Evolutionary conservation across 768 basidiomycete species (phyloP).

Genomic region (Phlebiopsis gigantea): DNA sequence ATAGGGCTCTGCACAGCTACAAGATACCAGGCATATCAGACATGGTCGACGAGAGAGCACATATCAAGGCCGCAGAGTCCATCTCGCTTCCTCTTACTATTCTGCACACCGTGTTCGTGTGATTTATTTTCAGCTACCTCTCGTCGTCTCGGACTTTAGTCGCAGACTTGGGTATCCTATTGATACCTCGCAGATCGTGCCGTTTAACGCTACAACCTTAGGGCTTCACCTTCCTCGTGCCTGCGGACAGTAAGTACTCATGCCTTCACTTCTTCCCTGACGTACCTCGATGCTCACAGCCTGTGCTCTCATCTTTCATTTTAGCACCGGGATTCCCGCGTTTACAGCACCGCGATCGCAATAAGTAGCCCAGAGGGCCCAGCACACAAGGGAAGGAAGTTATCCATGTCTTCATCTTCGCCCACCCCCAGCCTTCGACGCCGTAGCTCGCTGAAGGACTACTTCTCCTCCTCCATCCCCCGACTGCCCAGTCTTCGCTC

Average conservation of each 20-base stretch:
- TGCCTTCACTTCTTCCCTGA: neutral
- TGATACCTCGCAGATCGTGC: neutral
- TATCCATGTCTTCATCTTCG: slow-evolving; percentile 20
- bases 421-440: slow-evolving; percentile 22
- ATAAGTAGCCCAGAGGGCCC: slow-evolving; percentile 7
- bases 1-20: neutral
- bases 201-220: neutral
- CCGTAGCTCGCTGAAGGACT: slow-evolving; percentile 24
- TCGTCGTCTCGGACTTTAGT: neutral
- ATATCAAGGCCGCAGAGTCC: neutral
- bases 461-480: slow-evolving; percentile 18
- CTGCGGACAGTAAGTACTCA: neutral
- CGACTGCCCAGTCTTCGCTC: slow-evolving; percentile 25
- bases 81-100: neutral
- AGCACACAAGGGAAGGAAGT: neutral
- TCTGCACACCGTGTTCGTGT: neutral
- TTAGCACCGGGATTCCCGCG: neutral
- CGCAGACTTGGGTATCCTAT: neutral
- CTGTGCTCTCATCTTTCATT: neutral
- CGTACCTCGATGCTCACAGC: neutral
- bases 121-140: neutral
- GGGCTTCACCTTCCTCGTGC: neutral
- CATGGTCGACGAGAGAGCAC: neutral
- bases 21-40: slow-evolving; percentile 6
- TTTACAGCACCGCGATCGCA: neutral